Evolutionary conservation across 179 eudicot species (phyloP), one percentile per base, ranked within the genome.

Genomic region (Patellifolia procumbens): DNA sequence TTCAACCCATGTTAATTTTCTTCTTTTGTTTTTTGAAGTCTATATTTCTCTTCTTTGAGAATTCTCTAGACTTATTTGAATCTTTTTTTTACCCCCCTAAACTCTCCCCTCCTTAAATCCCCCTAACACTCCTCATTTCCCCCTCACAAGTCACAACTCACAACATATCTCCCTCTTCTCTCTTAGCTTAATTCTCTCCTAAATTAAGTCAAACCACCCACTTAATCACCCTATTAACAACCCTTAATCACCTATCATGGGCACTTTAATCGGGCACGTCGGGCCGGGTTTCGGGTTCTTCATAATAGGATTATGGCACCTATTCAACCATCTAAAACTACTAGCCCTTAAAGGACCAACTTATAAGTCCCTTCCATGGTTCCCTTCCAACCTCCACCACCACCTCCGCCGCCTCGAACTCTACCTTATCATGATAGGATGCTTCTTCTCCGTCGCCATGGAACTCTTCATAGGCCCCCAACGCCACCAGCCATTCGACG

Each of bases 231-330:
- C 12, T 39, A 42, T 7, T 12, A 1, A 39, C 11, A 22, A 7
- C 9, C 2, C 48, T 4, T n/a, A 20, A 66, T n/a, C 34, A 66
- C 19, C 42, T 61, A 24, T n/a, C 12, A 92, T 92, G 97, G 97
- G 97, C 37, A 86, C 88, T 68, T 73, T 89, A 39, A 71, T 89
- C 8, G 97, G 97, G 8, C 97, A 92, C 59, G 93, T 90, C 20
- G 90, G 77, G 35, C 95, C 95, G 9, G 97, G 97, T 6, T 84
- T 92, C 45, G 91, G 90, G 34, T 92, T 90, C 82, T 76, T 89
- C 51, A n/a, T 81, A 7, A 85, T 90, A 7, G 97, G 97, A 6
- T 16, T 90, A 32, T 92, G 97, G 97, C 97, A 92, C 79, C 87
- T 92, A 20, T 69, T 84, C 37, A 90, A 92, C 83, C 88, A 92